Conservation (phyloP, 1,284 basidiomycete genomes). For the Waitea zeae region DNA sequence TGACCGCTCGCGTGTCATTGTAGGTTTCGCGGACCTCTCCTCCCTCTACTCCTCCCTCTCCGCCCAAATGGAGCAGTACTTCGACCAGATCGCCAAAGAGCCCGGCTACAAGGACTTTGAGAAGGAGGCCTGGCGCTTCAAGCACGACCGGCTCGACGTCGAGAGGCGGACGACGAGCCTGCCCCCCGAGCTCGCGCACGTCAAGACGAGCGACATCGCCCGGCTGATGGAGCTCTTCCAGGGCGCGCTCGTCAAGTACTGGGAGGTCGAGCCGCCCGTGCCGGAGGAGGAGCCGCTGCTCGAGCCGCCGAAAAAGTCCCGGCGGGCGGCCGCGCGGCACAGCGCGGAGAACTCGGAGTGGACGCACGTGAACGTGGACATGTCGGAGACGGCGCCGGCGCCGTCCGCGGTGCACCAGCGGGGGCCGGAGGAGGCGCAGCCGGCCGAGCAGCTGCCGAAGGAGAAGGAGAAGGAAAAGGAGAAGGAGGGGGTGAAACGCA, state of each 20-base stretch:
- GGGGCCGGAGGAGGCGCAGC: not conserved
- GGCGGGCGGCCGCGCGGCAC: not conserved
- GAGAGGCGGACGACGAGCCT: constrained; percentile 20
- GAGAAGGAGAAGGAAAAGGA: not conserved
- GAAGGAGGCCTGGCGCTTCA: constrained; percentile 62
- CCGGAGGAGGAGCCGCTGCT: constrained; percentile 12
- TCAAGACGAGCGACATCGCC: constrained; percentile 64
- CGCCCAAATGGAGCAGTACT: constrained; percentile 68
- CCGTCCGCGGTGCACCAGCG: not conserved
- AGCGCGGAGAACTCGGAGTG: constrained; percentile 14
- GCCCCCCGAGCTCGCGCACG: constrained; percentile 15
- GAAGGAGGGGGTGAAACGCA: not conserved
- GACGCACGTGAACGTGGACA: constrained; percentile 13
- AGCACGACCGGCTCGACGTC: constrained; percentile 61
- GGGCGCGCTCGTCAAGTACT: constrained; percentile 53
- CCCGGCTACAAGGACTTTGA: constrained; percentile 58
- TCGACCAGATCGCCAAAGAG: constrained; percentile 43
- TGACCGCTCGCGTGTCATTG: too few relatives aligned
- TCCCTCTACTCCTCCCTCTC: constrained; percentile 62
- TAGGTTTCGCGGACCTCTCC: constrained; percentile 64
- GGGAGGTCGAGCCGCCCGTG: constrained; percentile 38
- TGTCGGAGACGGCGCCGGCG: not conserved
- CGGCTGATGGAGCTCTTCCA: constrained; percentile 76
- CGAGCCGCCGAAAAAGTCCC: too few relatives aligned
- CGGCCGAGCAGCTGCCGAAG: too few relatives aligned